Evolutionary conservation across 148 eudicot genomes (phyloP), one percentile per base, ranked within the genome.

Genomic region (Camellia lanceoleosa): DNA sequence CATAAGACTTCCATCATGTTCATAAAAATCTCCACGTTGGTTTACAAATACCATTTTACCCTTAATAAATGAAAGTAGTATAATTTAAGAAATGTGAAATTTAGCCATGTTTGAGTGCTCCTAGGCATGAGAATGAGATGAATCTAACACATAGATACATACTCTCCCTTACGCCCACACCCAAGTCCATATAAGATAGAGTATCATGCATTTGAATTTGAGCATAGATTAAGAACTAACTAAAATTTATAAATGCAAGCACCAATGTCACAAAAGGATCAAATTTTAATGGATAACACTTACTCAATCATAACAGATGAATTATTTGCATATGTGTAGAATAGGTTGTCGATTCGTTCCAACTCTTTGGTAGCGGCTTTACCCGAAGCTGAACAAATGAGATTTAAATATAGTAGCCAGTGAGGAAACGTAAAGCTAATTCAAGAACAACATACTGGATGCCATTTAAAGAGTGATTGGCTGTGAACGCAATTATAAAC

Each of bases 271-370:
- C 46, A n/a, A 61, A 76, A 13, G 3, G 8, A 64, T 58, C 59
- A 42, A 60, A 59, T 59, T 54, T 61, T 67, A 72, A 44, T 41
- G 5, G 18, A 79, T 73, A 7, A 69, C 11, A 89, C 97, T 92
- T 92, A 96, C 99, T 96, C 98, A 61, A 96, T 96, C 87, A 88
- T 70, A 73, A 85, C 85, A 51, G 94, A 84, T 51, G 88, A 80
- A 66, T 69, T 83, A 86, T 87, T 89, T 59, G 97, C 92, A 91
- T 96, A 96, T 58, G 86, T 60, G 84, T 87, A 74, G 79, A 92
- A 96, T 62, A 96, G 80, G 49, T 88, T 92, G 84, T 93, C 99
- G 65, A 93, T 88, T 52, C 97, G 87, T 72, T 93, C 99, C 86
- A 87, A 67, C 86, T 96, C 98, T 73, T 91, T 96, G 49, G 89